Evolutionary conservation across 179 eudicot genomes (phyloP).

Genomic region (Sideroxylon spinosum): DNA sequence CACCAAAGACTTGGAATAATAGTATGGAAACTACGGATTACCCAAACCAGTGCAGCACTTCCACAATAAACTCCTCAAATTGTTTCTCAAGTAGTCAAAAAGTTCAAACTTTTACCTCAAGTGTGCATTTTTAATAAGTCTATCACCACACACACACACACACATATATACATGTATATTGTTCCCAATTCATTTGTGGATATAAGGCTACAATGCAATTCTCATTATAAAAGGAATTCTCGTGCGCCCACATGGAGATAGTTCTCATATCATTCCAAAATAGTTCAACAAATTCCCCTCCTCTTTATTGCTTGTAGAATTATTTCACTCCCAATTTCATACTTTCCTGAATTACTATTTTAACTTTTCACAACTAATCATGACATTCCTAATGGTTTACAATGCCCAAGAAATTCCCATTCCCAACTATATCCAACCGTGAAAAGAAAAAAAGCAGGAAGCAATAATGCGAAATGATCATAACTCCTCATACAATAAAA

Average conservation of each 20-base stretch:
- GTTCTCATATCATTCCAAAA: no score
- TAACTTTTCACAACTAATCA: background rate
- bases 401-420: background rate
- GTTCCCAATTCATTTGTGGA: background rate
- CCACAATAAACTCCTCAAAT: background rate
- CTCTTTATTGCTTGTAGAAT: background rate
- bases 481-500: background rate
- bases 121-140: no score
- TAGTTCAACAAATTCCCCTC: background rate
- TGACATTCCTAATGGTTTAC: background rate
- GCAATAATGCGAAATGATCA: background rate
- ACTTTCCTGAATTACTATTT: background rate
- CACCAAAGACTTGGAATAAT: background rate
- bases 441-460: background rate
- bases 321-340: background rate
- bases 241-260: background rate
- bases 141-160: no score
- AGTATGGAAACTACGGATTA: background rate
- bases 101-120: background rate
- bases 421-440: background rate
- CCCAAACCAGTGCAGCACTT: background rate
- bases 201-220: background rate
- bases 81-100: slow-evolving; percentile 2
- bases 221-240: background rate
- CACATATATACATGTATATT: background rate